phyloP scores from a whole-genome alignment of 345 rosid species.

The Rhodamnia rubescens region DNA sequence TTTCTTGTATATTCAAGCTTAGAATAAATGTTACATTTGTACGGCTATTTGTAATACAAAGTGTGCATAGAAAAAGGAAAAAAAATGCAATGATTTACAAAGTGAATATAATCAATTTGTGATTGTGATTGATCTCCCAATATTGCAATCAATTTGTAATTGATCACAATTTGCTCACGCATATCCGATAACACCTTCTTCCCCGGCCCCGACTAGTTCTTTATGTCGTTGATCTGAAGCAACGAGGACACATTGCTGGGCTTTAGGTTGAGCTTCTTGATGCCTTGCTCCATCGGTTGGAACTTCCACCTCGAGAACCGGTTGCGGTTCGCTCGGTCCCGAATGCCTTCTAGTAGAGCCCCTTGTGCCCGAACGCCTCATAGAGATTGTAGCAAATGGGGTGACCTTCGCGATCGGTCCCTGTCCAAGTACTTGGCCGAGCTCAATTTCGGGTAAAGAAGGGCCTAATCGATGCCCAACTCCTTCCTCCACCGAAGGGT shows the following conservation, averaged over 20 bases:
- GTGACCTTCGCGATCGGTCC: slow-evolving; percentile 63
- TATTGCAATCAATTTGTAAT: too few relatives aligned
- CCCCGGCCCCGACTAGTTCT: slow-evolving; percentile 49
- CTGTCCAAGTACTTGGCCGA: slow-evolving; percentile 53
- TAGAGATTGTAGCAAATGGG: slow-evolving; percentile 65
- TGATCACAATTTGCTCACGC: too few relatives aligned
- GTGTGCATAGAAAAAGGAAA: too few relatives aligned
- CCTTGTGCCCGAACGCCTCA: slow-evolving; percentile 38
- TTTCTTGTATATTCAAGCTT: too few relatives aligned
- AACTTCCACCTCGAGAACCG: slow-evolving; percentile 70
- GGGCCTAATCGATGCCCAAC: slow-evolving; percentile 29
- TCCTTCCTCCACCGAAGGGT: slow-evolving; percentile 72
- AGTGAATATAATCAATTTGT: too few relatives aligned
- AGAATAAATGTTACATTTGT: too few relatives aligned
- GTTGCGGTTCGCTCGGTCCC: slow-evolving; percentile 46
- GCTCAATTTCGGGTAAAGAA: slow-evolving; percentile 27
- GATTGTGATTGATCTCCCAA: too few relatives aligned
- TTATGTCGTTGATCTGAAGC: slow-evolving; percentile 76
- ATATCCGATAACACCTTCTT: too few relatives aligned
- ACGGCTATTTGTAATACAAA: too few relatives aligned
- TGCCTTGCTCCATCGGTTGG: slow-evolving; percentile 78
- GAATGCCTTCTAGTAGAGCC: slow-evolving; percentile 48
- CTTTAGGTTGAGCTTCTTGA: slow-evolving; percentile 56
- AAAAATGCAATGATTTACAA: too few relatives aligned
- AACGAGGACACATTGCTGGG: slow-evolving; percentile 70